These are phyloP conservation scores for Canavalia gladiata DNA, from an alignment of 306 rosid species.

Conservation along the genomic window DNA sequence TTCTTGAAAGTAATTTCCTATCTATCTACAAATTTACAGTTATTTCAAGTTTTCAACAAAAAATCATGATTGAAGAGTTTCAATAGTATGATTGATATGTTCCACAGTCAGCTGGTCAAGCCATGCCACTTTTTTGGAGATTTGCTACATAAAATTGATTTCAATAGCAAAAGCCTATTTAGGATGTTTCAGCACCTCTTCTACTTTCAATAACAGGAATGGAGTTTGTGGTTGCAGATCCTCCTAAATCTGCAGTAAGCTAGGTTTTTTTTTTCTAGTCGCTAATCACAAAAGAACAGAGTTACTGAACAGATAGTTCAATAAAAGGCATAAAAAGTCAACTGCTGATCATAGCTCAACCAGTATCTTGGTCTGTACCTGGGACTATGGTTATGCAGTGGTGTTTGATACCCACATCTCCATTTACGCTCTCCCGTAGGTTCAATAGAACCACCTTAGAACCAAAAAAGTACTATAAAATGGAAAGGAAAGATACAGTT, in stretches of 20 bases:
- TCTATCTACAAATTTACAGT: conserved; percentile 5
- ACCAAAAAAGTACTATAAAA: conserved; percentile 9
- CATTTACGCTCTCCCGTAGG: conserved; percentile 1
- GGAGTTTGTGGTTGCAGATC: conserved; percentile 33
- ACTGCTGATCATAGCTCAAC: conserved; percentile 19
- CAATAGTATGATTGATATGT: conserved; percentile 4
- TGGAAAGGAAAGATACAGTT: conserved; percentile 38
- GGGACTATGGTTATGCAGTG: conserved; percentile 19
- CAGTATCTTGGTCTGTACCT: not conserved
- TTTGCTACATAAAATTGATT: conserved; percentile 16
- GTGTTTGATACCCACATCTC: conserved; percentile 24
- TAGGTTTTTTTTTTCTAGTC: conserved; percentile 3
- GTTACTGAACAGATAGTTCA: conserved; percentile 7
- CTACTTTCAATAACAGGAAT: conserved; percentile 34
- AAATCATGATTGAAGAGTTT: conserved; percentile 25
- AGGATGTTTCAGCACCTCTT: conserved; percentile 19
- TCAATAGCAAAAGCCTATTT: conserved; percentile 29
- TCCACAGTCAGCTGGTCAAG: conserved; percentile 38
- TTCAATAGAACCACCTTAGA: conserved; percentile 15
- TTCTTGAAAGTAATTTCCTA: not conserved
- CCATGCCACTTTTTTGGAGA: not conserved
- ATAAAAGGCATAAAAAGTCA: conserved; percentile 10
- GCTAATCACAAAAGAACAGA: not conserved
- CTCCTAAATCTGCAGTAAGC: conserved; percentile 37
- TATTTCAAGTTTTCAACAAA: conserved; percentile 10